phyloP scores from a whole-genome alignment of 2,329 filamentous ascomycete genomes.

The Huntiella abstrusa region DNA sequence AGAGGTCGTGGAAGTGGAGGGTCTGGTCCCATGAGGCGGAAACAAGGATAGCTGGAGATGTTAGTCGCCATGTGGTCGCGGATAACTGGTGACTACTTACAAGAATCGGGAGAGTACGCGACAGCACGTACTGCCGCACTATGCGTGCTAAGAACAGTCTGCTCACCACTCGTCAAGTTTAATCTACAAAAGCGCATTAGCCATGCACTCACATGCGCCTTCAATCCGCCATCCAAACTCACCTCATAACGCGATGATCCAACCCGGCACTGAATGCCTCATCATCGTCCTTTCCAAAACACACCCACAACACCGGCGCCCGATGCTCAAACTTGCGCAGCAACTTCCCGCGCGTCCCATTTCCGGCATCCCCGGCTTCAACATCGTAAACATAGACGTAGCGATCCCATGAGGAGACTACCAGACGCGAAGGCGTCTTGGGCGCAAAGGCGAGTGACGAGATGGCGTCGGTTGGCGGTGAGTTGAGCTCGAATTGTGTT shows the following conservation, averaged over 20 bases:
- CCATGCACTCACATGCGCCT: neutral
- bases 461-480: conserved; percentile 71
- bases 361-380: conserved; percentile 19
- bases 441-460: conserved; percentile 77
- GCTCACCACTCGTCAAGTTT: conserved; percentile 51
- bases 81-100: conserved; percentile 21
- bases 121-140: conserved; percentile 62
- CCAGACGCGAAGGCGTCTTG: conserved; percentile 49
- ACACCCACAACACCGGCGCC: conserved; percentile 76
- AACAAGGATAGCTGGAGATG: conserved; percentile 45
- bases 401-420: conserved; percentile 92
- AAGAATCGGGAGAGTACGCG: conserved; percentile 58
- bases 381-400: conserved; percentile 80
- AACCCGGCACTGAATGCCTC: conserved; percentile 75
- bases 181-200: conserved; percentile 23
- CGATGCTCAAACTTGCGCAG: conserved; percentile 60
- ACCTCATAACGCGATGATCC: conserved; percentile 73
- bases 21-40: conserved; percentile 90
- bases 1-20: conserved; percentile 62
- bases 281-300: conserved; percentile 66
- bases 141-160: conserved; percentile 63
- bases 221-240: conserved; percentile 13
- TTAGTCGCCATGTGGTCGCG: neutral
- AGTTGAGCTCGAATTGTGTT: conserved; percentile 64
- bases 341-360: conserved; percentile 40